Percentiles rank a stretch among this genome's conserved stretches.
Evolutionary conservation across 1,284 basidiomycete genomes (phyloP).

Genomic region (Hypsizygus ulmarius): DNA sequence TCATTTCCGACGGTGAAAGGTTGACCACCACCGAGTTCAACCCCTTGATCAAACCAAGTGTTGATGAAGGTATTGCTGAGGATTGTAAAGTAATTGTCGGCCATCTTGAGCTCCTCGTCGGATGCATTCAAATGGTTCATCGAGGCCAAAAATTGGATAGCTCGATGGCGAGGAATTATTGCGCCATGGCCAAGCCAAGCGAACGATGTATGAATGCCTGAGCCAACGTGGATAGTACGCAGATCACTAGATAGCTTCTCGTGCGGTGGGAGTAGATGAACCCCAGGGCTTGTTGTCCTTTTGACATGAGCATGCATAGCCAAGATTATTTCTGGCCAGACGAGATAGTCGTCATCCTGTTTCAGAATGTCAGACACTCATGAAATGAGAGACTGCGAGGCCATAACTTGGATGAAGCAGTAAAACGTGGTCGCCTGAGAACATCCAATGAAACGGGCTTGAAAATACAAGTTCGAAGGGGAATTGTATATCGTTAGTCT

Average conservation of each 20-base stretch:
- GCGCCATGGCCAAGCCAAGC: constrained; percentile 69
- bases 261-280: constrained; percentile 60
- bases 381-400: constrained; percentile 1
- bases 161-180: constrained; percentile 45
- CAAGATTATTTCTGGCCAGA: constrained; percentile 54
- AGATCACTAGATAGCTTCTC: constrained; percentile 55
- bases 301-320: constrained; percentile 43
- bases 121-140: constrained; percentile 43
- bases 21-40: constrained; percentile 56
- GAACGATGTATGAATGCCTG: constrained; percentile 52
- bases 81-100: constrained; percentile 68
- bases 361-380: constrained; percentile 2
- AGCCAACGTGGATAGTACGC: constrained; percentile 32
- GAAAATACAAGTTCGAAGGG: constrained; percentile 56
- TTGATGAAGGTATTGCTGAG: constrained; percentile 44
- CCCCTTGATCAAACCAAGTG: constrained; percentile 59
- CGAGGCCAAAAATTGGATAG: constrained; percentile 47
- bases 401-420: constrained; percentile 60
- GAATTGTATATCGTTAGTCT: constrained; percentile 59
- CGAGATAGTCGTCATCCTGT: constrained; percentile 69
- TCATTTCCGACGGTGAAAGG: constrained; percentile 62
- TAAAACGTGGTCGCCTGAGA: constrained; percentile 47
- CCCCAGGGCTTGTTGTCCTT: constrained; percentile 28
- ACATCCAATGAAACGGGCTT: constrained; percentile 64
- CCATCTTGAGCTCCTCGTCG: constrained; percentile 57